These are phyloP conservation scores for Nicotiana obtusifolia DNA, from an alignment of 257 asterid species.

Conservation along the genomic window DNA sequence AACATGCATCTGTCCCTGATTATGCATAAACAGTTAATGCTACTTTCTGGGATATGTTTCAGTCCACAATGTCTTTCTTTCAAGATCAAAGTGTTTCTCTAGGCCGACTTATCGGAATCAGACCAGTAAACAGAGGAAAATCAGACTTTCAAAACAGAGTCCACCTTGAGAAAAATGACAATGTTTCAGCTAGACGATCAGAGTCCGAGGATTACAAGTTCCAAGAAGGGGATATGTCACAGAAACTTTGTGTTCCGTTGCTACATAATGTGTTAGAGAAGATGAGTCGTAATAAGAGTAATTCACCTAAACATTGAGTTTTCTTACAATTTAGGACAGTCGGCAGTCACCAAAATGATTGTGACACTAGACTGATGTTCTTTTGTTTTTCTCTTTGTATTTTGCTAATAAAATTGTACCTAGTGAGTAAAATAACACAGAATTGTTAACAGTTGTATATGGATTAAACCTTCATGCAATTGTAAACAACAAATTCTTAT, in stretches of 20 bases:
- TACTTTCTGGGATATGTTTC: background rate
- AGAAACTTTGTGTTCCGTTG: constrained; percentile 25
- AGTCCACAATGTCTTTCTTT: constrained; percentile 73
- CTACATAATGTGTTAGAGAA: constrained; percentile 14
- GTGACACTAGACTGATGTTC: background rate
- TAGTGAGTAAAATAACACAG: background rate
- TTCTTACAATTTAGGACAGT: background rate
- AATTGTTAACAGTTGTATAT: no score
- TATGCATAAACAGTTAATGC: background rate
- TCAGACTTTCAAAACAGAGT: constrained; percentile 11
- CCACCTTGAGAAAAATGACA: constrained; percentile 4
- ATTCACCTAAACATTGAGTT: background rate
- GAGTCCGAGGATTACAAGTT: constrained; percentile 3
- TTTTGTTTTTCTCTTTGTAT: background rate
- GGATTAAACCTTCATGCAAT: background rate
- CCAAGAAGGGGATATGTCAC: constrained; percentile 17
- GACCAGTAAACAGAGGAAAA: constrained; percentile 24
- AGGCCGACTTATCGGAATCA: constrained; percentile 59
- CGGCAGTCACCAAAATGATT: background rate
- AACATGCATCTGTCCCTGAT: background rate
- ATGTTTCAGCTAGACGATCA: constrained; percentile 12
- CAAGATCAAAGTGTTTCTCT: constrained; percentile 55
- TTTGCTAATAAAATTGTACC: background rate
- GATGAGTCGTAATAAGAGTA: constrained; percentile 15
- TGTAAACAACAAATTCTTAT: background rate